Percentiles rank a stretch among this genome's conserved stretches.
Conservation (phyloP, 768 basidiomycete genomes). For the Phlebiopsis flavidoalba region DNA sequence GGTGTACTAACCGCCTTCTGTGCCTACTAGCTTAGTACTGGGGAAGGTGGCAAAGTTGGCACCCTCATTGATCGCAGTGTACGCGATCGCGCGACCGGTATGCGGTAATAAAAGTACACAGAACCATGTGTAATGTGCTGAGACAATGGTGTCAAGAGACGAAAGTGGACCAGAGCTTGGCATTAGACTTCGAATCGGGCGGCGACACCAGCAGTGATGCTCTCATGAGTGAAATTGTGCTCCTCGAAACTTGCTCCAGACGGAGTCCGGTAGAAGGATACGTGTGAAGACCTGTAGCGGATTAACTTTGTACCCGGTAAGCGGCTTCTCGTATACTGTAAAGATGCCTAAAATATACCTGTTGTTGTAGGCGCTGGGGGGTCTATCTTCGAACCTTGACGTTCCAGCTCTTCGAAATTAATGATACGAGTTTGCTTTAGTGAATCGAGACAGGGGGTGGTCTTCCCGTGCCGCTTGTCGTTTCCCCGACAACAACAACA, state of each 20-base stretch:
- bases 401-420: slow-evolving; percentile 67
- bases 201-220: slow-evolving; percentile 86
- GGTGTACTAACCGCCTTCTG: slow-evolving; percentile 34
- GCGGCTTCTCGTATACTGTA: neutral
- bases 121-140: slow-evolving; percentile 61
- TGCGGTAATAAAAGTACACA: slow-evolving; percentile 71
- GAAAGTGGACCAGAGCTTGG: slow-evolving; percentile 67
- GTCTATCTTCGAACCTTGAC: slow-evolving; percentile 51
- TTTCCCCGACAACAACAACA: slow-evolving; percentile 70
- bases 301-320: slow-evolving; percentile 29
- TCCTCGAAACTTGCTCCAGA: slow-evolving; percentile 51
- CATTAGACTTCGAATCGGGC: slow-evolving; percentile 69
- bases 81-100: slow-evolving; percentile 79
- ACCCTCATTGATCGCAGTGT: slow-evolving; percentile 72
- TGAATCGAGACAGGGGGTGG: too few species aligned
- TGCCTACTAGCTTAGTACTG: slow-evolving; percentile 47
- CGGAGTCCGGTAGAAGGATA: slow-evolving; percentile 55
- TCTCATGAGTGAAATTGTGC: slow-evolving; percentile 76
- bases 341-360: slow-evolving; percentile 18
- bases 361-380: slow-evolving; percentile 34
- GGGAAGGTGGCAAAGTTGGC: slow-evolving; percentile 64
- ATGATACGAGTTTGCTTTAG: slow-evolving; percentile 51
- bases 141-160: slow-evolving; percentile 72
- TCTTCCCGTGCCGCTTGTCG: neutral
- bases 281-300: slow-evolving; percentile 60